A percentile compares a stretch with the other conserved stretches of the same genome.
phyloP scores from a whole-genome alignment of 2,329 filamentous ascomycete species.

The Xylaria hypoxylon region DNA sequence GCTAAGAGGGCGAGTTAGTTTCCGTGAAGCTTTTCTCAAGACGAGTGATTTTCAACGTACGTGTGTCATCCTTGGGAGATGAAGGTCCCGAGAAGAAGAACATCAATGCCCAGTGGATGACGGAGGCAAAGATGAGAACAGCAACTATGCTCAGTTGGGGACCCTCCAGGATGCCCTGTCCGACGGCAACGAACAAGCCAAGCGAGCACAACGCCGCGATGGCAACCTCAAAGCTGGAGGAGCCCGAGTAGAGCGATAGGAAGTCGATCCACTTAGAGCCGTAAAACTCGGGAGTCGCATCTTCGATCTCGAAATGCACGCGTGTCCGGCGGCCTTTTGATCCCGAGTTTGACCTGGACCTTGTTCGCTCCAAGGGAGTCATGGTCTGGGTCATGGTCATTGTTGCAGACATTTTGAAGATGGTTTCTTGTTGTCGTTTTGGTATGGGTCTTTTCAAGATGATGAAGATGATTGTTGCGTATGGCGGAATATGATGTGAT shows the following conservation, averaged over 20 bases:
- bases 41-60: conserved; percentile 23
- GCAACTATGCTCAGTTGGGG: conserved; percentile 35
- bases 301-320: conserved; percentile 42
- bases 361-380: conserved; percentile 30
- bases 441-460: too few relatives aligned
- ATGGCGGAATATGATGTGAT: conserved; percentile 10
- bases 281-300: conserved; percentile 36
- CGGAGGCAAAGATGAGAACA: conserved; percentile 35
- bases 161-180: conserved; percentile 38
- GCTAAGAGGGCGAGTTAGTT: conserved; percentile 23
- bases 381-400: conserved; percentile 39
- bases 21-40: not conserved
- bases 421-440: not conserved
- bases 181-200: conserved; percentile 35
- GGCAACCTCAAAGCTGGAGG: conserved; percentile 39
- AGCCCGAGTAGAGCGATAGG: conserved; percentile 40
- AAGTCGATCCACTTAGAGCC: conserved; percentile 39
- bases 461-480: not conserved
- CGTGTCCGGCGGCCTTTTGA: conserved; percentile 38
- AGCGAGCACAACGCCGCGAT: conserved; percentile 40
- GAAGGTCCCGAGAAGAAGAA: conserved; percentile 36
- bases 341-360: conserved; percentile 38
- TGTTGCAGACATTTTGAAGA: conserved; percentile 36
- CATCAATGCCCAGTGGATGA: conserved; percentile 39
- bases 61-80: conserved; percentile 30